A percentile compares a stretch with the other conserved stretches of the same genome.
These are phyloP conservation scores for Aspergillus sergii DNA, from an alignment of 2,329 filamentous ascomycete species.

Conservation along the genomic window DNA sequence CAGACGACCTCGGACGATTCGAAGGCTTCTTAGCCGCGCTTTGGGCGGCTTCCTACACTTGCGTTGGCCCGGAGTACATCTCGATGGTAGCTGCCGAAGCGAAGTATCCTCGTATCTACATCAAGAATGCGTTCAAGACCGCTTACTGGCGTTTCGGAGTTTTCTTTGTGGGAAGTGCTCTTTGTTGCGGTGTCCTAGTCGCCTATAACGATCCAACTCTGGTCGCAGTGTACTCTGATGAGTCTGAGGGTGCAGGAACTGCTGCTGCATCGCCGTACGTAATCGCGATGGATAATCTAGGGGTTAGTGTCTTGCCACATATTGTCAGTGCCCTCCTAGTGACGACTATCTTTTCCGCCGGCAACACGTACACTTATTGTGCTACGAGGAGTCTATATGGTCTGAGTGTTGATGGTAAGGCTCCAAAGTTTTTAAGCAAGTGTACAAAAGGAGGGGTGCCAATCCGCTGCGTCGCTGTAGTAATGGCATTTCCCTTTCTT, in stretches of 20 bases:
- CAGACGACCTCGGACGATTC: constrained; percentile 62
- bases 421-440: constrained; percentile 46
- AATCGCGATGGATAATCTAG: constrained; percentile 66
- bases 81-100: constrained; percentile 65
- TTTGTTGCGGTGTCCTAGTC: constrained; percentile 70
- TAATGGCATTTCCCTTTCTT: constrained; percentile 65
- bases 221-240: constrained; percentile 24
- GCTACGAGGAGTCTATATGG: constrained; percentile 68
- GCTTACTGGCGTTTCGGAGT: constrained; percentile 75
- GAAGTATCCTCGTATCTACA: constrained; percentile 66
- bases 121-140: constrained; percentile 74
- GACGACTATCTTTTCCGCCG: constrained; percentile 67
- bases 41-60: constrained; percentile 67
- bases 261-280: constrained; percentile 69
- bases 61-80: constrained; percentile 67
- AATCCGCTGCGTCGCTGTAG: constrained; percentile 65
- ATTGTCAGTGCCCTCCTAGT: constrained; percentile 73
- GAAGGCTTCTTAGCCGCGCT: constrained; percentile 66
- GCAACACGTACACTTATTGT: constrained; percentile 68
- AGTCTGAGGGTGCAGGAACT: constrained; percentile 42
- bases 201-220: constrained; percentile 66
- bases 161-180: constrained; percentile 73
- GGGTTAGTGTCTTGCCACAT: constrained; percentile 64
- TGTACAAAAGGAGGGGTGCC: constrained; percentile 66
- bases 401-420: constrained; percentile 67